Evolutionary conservation across 495 filamentous ascomycete species (phyloP), one percentile per base, ranked within the genome.

Genomic region (Sabuloglossum arenarium): DNA sequence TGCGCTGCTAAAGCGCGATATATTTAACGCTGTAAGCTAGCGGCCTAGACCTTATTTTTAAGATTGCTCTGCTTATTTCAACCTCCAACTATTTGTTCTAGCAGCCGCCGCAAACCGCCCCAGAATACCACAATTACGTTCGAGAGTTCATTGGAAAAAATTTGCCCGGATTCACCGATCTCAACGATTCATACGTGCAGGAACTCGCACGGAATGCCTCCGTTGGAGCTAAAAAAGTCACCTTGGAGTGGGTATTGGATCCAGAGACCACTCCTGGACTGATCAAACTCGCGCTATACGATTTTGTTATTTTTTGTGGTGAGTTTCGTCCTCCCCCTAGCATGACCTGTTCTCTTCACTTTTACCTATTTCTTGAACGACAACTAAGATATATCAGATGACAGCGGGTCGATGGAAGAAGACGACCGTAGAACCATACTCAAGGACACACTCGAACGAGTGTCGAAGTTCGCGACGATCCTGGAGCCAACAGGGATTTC

Each of bases 241-340:
- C 50, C 25, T 6, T 8, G 16, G 29, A 37, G 3, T 31, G 50
- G 29, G 19, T 16, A 3, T 45, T 45, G 16, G 3, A 45, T 3
- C 42, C 23, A 21, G 23, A 21, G 16, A 45, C 42, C n/a, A 42
- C 28, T 28, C 6, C 53, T 1, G 53, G 25, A 21, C 29, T 55
- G 14, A 45, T 39, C 31, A 45, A 27, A 23, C 53, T 55, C 24
- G 28, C 32, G 4, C 21, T 55, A 11, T 55, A 55, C 31, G 31
- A 39, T n/a, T 55, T 55, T 29, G 53, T 55, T n/a, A 9, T 55
- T 45, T n/a, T 55, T 14, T 55, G 53, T 21, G 53, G 53, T 55
- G 31, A 37, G 51, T 37, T 6, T n/a, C 9, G 28, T n/a, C 30
- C 3, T 9, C 27, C 51, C 51, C 51, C 51, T 4, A 19, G 9